Evolutionary conservation across 2,329 filamentous ascomycete species (phyloP).

Genomic region (Colletotrichum graminicola): DNA sequence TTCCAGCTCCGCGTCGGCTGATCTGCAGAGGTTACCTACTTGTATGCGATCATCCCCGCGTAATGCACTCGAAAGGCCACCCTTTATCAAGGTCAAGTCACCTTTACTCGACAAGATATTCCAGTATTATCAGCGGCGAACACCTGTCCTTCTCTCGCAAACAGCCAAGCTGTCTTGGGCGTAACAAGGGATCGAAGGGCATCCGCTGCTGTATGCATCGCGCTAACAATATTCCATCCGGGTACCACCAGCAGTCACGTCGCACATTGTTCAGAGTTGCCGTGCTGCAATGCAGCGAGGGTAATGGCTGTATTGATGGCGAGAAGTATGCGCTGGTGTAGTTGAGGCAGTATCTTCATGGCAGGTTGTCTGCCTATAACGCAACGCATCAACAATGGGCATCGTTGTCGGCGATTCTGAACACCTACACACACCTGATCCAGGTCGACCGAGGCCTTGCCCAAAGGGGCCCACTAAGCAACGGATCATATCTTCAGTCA

Average conservation of each 20-base stretch:
- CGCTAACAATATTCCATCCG: not conserved
- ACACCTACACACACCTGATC: not conserved
- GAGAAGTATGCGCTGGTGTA: not conserved
- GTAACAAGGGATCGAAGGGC: not conserved
- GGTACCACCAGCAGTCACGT: not conserved
- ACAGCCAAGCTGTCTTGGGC: not conserved
- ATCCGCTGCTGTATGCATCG: not conserved
- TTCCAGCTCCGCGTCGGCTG: not conserved
- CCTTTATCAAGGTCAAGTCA: not conserved
- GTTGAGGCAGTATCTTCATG: not conserved
- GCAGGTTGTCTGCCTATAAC: not conserved
- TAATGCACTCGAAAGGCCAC: not conserved
- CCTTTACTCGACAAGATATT: no score
- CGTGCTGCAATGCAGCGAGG: not conserved
- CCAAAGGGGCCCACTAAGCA: constrained; percentile 5
- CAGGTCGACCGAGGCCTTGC: constrained; percentile 23
- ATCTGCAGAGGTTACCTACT: not conserved
- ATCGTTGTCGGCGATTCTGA: not conserved
- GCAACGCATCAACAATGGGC: constrained; percentile 7
- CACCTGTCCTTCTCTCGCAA: not conserved
- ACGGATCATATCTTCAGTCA: constrained; percentile 4
- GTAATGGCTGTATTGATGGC: not conserved
- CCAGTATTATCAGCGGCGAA: not conserved
- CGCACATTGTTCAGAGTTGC: not conserved
- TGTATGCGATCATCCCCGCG: not conserved